Percentiles rank a stretch among this genome's conserved stretches.
These are phyloP conservation scores for Erigeron philadelphicus DNA, from an alignment of 140 eudicot genomes.

Conservation along the genomic window DNA sequence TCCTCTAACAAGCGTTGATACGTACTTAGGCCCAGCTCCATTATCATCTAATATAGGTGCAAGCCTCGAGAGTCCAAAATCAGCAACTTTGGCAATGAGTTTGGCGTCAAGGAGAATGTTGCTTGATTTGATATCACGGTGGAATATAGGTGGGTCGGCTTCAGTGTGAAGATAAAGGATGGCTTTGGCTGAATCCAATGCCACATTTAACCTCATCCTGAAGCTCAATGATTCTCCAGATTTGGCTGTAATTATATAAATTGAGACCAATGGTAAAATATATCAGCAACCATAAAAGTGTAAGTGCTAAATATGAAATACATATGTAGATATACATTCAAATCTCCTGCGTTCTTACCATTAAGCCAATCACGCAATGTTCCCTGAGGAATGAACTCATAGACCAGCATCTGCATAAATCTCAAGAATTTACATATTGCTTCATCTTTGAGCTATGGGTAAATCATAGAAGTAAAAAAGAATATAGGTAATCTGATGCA, in stretches of 20 bases:
- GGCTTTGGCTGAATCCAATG: slow-evolving; percentile 65
- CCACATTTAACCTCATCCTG: slow-evolving; percentile 48
- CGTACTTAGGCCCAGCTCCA: slow-evolving; percentile 47
- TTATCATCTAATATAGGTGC: slow-evolving; percentile 57
- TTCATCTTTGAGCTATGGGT: slow-evolving; percentile 5
- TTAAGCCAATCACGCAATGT: slow-evolving; percentile 62
- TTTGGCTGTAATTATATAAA: slow-evolving; percentile 31
- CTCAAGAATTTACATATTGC: slow-evolving; percentile 15
- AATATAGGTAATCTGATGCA: background rate
- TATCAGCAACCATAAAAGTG: slow-evolving; percentile 2
- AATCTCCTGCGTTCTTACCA: slow-evolving; percentile 32
- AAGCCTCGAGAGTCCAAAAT: slow-evolving; percentile 74
- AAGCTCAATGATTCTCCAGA: slow-evolving; percentile 46
- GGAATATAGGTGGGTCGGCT: slow-evolving; percentile 71
- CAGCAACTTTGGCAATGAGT: slow-evolving; percentile 66
- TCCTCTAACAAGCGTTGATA: slow-evolving; percentile 76
- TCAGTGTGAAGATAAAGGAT: slow-evolving; percentile 70
- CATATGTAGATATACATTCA: background rate
- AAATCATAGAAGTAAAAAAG: background rate
- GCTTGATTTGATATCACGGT: slow-evolving; percentile 69
- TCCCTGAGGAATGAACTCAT: slow-evolving; percentile 68
- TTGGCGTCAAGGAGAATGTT: slow-evolving; percentile 69
- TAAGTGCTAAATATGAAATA: background rate
- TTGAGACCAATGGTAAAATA: background rate
- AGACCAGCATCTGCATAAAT: slow-evolving; percentile 58